A percentile compares a stretch with the other conserved stretches of the same genome.
phyloP scores from a whole-genome alignment of 306 rosid species.

The Abrus precatorius region DNA sequence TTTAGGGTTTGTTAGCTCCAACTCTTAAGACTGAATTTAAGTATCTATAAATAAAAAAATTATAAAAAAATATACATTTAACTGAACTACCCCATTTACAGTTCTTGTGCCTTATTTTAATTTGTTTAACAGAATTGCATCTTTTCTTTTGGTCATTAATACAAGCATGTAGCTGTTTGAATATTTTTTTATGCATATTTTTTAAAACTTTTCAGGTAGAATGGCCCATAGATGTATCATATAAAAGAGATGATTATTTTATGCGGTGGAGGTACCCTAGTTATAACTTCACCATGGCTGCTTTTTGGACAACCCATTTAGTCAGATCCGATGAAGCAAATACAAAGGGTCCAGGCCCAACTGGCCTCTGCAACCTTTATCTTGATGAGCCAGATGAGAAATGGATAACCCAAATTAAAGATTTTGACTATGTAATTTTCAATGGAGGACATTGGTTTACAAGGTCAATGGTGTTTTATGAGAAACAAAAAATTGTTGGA shows the following conservation, averaged over 20 bases:
- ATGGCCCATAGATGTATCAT: slow-evolving; percentile 84
- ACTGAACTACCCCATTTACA: not conserved
- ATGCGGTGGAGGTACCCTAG: slow-evolving; percentile 76
- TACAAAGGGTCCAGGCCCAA: slow-evolving; percentile 60
- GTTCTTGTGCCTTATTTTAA: not conserved
- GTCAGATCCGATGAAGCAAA: slow-evolving; percentile 65
- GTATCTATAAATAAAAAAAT: too few species aligned
- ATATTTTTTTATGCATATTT: too few species aligned
- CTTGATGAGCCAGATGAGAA: slow-evolving; percentile 78
- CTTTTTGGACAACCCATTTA: slow-evolving; percentile 85
- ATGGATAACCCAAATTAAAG: slow-evolving; percentile 69
- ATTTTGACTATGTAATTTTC: slow-evolving; percentile 71
- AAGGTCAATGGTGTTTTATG: slow-evolving; percentile 65
- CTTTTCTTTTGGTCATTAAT: not conserved
- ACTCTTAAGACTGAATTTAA: too few species aligned
- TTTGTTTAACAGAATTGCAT: slow-evolving; percentile 5
- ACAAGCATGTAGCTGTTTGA: too few species aligned
- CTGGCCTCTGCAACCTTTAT: slow-evolving; percentile 68
- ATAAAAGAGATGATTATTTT: slow-evolving; percentile 61
- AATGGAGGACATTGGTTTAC: slow-evolving; percentile 89
- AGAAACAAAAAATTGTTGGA: slow-evolving; percentile 63
- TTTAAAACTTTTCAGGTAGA: slow-evolving; percentile 59
- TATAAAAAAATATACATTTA: too few species aligned
- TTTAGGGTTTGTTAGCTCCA: too few species aligned
- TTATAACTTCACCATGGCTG: slow-evolving; percentile 85